phyloP scores from a whole-genome alignment of 192 early-diverging fungal species.

The Allomyces javanicus region DNA sequence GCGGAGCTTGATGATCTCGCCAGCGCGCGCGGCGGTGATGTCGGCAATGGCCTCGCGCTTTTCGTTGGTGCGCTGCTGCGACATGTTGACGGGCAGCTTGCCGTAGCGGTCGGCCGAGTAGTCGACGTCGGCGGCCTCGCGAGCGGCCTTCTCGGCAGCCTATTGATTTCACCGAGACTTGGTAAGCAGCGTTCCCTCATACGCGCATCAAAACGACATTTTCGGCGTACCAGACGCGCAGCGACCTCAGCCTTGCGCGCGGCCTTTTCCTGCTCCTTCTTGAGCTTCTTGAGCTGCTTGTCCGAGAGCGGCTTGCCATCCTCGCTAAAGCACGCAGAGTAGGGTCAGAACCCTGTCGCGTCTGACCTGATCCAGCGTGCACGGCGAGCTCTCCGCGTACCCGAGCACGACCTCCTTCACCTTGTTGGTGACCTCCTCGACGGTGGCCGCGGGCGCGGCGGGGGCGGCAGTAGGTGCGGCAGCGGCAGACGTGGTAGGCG shows the following conservation, averaged over 20 bases:
- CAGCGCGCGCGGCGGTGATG: slow-evolving; percentile 38
- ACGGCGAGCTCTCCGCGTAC: slow-evolving; percentile 4
- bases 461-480: too few relatives aligned
- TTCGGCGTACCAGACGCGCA: slow-evolving; percentile 12
- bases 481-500: too few relatives aligned
- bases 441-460: background rate
- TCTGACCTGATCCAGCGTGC: background rate
- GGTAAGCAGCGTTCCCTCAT: too few relatives aligned
- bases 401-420: slow-evolving; percentile 29
- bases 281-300: slow-evolving; percentile 80
- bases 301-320: slow-evolving; percentile 83
- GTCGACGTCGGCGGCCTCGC: slow-evolving; percentile 43
- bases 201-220: too few relatives aligned
- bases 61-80: slow-evolving; percentile 46
- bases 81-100: slow-evolving; percentile 68
- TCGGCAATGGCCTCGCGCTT: slow-evolving; percentile 43
- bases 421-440: slow-evolving; percentile 19
- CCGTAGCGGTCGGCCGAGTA: slow-evolving; percentile 73
- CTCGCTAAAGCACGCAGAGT: slow-evolving; percentile 16
- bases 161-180: slow-evolving; percentile 8
- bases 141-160: slow-evolving; percentile 48
- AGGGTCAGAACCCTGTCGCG: background rate
- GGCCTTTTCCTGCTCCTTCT: slow-evolving; percentile 79
- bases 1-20: slow-evolving; percentile 59
- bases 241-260: slow-evolving; percentile 39